These are phyloP conservation scores for Cryptococcus sp. DNA, from an alignment of 1,284 basidiomycete genomes.

Conservation along the genomic window DNA sequence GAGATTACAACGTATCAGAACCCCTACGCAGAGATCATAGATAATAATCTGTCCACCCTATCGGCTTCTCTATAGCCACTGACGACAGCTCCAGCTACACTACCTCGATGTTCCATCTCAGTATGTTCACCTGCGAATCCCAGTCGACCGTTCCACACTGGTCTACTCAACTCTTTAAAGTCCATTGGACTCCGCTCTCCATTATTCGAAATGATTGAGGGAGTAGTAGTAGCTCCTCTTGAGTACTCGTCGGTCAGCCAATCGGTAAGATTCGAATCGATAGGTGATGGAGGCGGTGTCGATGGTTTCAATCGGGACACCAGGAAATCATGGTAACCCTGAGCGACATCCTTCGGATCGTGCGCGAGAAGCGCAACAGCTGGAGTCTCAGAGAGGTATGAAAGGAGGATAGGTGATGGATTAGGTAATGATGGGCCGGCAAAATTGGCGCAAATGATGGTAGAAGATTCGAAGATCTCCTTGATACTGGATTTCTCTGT, in stretches of 20 bases:
- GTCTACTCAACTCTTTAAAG: slow-evolving; percentile 48
- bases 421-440: slow-evolving; percentile 31
- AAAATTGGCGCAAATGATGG: slow-evolving; percentile 46
- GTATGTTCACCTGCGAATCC: slow-evolving; percentile 56
- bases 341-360: slow-evolving; percentile 30
- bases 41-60: slow-evolving; percentile 35
- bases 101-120: slow-evolving; percentile 51
- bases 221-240: slow-evolving; percentile 52
- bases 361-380: slow-evolving; percentile 28
- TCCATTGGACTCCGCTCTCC: slow-evolving; percentile 50
- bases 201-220: slow-evolving; percentile 40
- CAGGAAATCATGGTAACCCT: slow-evolving; percentile 45
- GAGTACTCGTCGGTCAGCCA: slow-evolving; percentile 52
- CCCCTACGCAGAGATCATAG: no score
- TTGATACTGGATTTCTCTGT: slow-evolving; percentile 15
- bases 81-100: slow-evolving; percentile 50
- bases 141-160: slow-evolving; percentile 48
- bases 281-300: slow-evolving; percentile 13
- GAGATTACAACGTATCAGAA: no score
- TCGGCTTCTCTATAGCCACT: slow-evolving; percentile 48
- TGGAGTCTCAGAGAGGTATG: slow-evolving; percentile 48
- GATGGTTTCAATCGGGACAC: slow-evolving; percentile 24
- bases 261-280: slow-evolving; percentile 33
- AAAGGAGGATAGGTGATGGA: slow-evolving; percentile 43
- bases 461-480: slow-evolving; percentile 38